Evolutionary conservation across 345 rosid genomes (phyloP), one percentile per base, ranked within the genome.

Genomic region (Aurinia saxatilis): DNA sequence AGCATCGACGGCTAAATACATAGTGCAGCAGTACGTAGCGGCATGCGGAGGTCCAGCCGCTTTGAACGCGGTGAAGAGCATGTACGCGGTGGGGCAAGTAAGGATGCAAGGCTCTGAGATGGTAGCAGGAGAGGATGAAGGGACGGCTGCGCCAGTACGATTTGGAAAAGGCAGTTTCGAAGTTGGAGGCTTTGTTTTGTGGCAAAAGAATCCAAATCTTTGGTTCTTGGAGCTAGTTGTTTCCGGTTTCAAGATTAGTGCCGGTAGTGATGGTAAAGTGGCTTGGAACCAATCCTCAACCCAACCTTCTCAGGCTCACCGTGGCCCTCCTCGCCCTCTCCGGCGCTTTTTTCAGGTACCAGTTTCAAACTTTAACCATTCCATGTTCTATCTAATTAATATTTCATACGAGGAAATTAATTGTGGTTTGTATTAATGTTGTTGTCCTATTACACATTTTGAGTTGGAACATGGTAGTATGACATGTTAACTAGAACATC

Each of bases 1-100:
- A 54, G 79, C 92, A 17, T 92, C 95, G 0, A 87, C 86, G 2
- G 98, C 97, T 2, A 85, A 80, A 67, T 92, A 92, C 72, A 92
- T 89, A 64, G 84, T 89, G 5, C 89, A 87, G 7, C 97, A 92
- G 51, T 89, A 82, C 42, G 75, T 89, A 2, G 98, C 98, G 1
- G 98, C 98, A 2, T 70, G 85, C 0, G 98, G 97, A 36, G 95
- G 95, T 6, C 79, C 78, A 14, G 75, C 55, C 2, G 91, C 85
- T 1, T 56, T 87, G 65, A 90, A 72, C 39, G 67, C 80, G 1
- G 66, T 85, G 68, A 74, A 50, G 13, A 92, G 86, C 76, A 89
- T 89, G 97, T 87, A 78, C 33, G 97, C 95, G 2, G 84, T 92
- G 21, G 98, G 97, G 44, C 86, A 92, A 40, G 97, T 92, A 71